Percentiles rank a stretch among this genome's conserved stretches.
phyloP scores from a whole-genome alignment of 2,329 filamentous ascomycete species.

The Elsinoe necatrix region DNA sequence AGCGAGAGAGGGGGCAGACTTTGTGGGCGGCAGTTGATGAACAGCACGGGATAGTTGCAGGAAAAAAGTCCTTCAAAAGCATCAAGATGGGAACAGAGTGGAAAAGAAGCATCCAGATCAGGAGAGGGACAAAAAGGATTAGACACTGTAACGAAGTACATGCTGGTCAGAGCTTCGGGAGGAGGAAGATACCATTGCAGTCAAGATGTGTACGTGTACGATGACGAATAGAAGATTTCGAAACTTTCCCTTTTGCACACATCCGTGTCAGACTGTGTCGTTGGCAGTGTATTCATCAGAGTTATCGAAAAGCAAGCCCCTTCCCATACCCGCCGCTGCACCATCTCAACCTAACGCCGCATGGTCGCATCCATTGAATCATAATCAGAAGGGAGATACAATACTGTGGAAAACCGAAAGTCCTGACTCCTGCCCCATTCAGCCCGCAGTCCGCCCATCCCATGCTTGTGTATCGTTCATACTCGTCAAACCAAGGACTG shows the following conservation, averaged over 20 bases:
- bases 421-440: neutral
- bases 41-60: no score
- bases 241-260: no score
- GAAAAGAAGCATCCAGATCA: neutral
- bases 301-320: neutral
- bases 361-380: neutral
- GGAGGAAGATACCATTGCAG: neutral
- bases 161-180: neutral
- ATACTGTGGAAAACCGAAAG: neutral
- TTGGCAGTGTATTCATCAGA: conserved; percentile 1
- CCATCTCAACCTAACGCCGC: neutral
- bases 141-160: no score
- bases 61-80: no score
- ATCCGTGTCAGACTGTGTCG: neutral
- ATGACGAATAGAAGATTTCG: conserved; percentile 7
- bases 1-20: no score
- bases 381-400: neutral
- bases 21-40: no score
- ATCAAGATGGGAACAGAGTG: no score
- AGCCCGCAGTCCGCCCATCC: neutral
- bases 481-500: neutral
- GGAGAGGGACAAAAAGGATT: neutral
- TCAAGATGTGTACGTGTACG: neutral
- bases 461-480: neutral
- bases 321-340: neutral